Evolutionary conservation across 1,284 basidiomycete species (phyloP).

Genomic region (Sparassis latifolia): DNA sequence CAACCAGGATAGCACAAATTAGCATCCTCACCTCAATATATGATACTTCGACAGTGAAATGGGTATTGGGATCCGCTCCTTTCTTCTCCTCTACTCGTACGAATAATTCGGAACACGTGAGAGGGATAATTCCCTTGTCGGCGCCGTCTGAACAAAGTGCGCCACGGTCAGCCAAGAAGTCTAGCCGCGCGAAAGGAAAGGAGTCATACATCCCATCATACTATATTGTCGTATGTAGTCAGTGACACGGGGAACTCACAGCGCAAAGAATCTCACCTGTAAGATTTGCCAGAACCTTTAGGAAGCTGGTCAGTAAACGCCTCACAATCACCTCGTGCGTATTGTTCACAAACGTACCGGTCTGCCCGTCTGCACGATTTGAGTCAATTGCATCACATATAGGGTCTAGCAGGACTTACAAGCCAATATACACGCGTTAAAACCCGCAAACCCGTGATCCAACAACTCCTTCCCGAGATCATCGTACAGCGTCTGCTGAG

Average conservation of each 20-base stretch:
- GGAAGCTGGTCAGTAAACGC: conserved; percentile 39
- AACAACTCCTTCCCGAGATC: conserved; percentile 93
- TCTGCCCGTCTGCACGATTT: conserved; percentile 66
- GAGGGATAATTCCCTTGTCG: conserved; percentile 96
- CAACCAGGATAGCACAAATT: not conserved
- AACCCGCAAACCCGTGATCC: conserved; percentile 93
- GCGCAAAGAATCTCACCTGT: conserved; percentile 48
- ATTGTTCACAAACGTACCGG: conserved; percentile 45
- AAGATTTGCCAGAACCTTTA: conserved; percentile 78
- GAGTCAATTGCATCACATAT: conserved; percentile 9
- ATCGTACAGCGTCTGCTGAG: conserved; percentile 90
- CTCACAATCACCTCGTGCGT: too few species aligned
- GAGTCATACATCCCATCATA: conserved; percentile 94
- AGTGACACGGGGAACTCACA: too few species aligned
- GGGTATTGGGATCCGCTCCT: conserved; percentile 60
- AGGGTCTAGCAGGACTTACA: conserved; percentile 55
- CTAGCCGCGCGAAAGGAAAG: conserved; percentile 12
- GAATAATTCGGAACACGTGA: conserved; percentile 93
- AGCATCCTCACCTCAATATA: conserved; percentile 76
- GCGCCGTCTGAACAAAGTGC: conserved; percentile 61
- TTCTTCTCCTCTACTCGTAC: conserved; percentile 71
- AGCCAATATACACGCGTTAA: conserved; percentile 96
- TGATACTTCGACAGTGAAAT: conserved; percentile 92
- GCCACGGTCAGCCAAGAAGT: conserved; percentile 4
- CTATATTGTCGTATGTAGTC: conserved; percentile 33